Evolutionary conservation across 2,329 filamentous ascomycete species (phyloP).

Genomic region (Huntiella omanensis): DNA sequence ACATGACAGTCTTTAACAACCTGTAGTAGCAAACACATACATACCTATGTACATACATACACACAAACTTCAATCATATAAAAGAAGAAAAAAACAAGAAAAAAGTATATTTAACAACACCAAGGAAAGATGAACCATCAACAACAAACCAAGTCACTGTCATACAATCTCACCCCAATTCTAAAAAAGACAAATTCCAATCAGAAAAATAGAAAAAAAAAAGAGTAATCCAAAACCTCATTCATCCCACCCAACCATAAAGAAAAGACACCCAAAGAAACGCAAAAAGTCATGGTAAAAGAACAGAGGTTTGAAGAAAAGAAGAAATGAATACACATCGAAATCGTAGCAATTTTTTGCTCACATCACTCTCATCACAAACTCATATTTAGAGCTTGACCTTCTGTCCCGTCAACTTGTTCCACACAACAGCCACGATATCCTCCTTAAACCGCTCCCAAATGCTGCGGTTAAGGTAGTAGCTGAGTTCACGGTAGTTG

Average conservation of each 20-base stretch:
- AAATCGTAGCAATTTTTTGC: slow-evolving; percentile 10
- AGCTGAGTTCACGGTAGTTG: slow-evolving; percentile 78
- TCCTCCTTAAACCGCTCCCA: slow-evolving; percentile 66
- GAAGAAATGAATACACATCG: slow-evolving; percentile 10
- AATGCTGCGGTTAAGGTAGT: slow-evolving; percentile 63
- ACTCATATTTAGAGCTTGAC: slow-evolving; percentile 31
- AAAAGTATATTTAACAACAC: too few species aligned
- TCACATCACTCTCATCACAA: slow-evolving; percentile 1
- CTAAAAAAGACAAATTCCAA: not conserved
- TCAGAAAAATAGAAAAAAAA: not conserved
- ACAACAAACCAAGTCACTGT: not conserved
- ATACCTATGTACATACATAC: too few species aligned
- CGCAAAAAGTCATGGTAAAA: slow-evolving; percentile 1
- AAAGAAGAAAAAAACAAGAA: too few species aligned
- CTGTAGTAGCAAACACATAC: too few species aligned
- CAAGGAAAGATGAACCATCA: too few species aligned
- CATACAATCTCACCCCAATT: not conserved
- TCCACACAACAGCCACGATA: slow-evolving; percentile 39
- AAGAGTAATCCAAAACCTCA: not conserved
- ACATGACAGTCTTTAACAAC: too few species aligned
- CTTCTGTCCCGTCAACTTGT: slow-evolving; percentile 41
- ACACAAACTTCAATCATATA: too few species aligned
- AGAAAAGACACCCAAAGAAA: slow-evolving; percentile 3
- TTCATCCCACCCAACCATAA: not conserved
- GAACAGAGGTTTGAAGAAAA: slow-evolving; percentile 4